Conservation (phyloP, 768 basidiomycete species). For the Clathrus columnatus region DNA sequence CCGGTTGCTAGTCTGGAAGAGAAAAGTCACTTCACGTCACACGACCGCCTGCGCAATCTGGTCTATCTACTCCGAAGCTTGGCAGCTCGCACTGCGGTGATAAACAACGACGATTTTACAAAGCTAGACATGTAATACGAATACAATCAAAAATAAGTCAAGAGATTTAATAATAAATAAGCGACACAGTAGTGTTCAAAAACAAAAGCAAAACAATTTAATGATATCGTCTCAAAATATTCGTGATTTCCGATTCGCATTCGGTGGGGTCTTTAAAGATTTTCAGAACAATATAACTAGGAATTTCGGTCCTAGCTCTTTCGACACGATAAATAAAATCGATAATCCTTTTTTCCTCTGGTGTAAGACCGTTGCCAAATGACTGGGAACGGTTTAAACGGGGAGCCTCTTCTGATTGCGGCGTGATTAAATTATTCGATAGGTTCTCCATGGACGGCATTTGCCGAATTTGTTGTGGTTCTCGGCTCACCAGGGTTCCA, state of each 20-base stretch:
- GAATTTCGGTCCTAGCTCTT: constrained; percentile 51
- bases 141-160: no score
- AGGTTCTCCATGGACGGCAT: neutral
- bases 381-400: neutral
- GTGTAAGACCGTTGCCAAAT: constrained; percentile 25
- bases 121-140: no score
- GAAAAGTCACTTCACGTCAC: no score
- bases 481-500: constrained; percentile 6
- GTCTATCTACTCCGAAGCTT: no score
- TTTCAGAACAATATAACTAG: constrained; percentile 46
- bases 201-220: neutral
- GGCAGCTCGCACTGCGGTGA: no score
- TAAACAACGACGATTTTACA: no score
- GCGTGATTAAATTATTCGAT: neutral
- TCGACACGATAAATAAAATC: constrained; percentile 60
- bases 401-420: neutral
- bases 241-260: constrained; percentile 43
- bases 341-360: constrained; percentile 45
- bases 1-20: no score
- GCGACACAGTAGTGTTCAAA: no score
- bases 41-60: no score
- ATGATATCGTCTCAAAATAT: constrained; percentile 5
- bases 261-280: constrained; percentile 63
- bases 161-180: no score
- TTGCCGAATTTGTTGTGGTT: neutral